Conservation (phyloP, 768 basidiomycete genomes). For the Plicaturopsis crispa region DNA sequence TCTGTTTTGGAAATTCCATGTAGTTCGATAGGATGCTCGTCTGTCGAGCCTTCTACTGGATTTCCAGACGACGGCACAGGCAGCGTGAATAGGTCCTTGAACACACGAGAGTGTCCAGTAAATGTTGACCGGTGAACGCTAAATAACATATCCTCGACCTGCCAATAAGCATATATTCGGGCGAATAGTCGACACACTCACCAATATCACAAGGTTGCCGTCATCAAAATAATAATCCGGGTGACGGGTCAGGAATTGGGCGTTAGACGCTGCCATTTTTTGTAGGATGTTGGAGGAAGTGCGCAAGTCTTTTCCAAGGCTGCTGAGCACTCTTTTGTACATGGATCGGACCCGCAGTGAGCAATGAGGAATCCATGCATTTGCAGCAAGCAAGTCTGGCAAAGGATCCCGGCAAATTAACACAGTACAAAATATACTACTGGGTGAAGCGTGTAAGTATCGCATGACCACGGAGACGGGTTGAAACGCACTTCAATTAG, state of each 20-base stretch:
- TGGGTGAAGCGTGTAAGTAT: no score
- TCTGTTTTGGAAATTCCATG: conserved; percentile 17
- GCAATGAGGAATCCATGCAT: no score
- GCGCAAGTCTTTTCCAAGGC: no score
- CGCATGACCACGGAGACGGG: no score
- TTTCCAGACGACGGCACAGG: conserved; percentile 6
- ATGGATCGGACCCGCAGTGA: no score
- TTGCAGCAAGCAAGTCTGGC: no score
- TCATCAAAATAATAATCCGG: conserved; percentile 18
- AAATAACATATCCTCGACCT: conserved; percentile 16
- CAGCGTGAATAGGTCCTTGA: conserved; percentile 8
- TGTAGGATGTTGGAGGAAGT: no score
- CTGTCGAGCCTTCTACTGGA: conserved; percentile 12
- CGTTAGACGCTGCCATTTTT: no score
- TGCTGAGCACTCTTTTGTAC: no score
- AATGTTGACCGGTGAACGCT: conserved; percentile 13
- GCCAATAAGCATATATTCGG: background rate
- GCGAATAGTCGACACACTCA: conserved; percentile 5
- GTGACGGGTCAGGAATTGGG: conserved; percentile 7
- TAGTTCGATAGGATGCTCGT: conserved; percentile 19
- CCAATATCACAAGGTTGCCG: conserved; percentile 18
- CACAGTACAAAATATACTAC: no score
- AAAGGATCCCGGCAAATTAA: no score
- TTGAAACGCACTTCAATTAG: no score
- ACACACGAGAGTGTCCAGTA: conserved; percentile 13